Evolutionary conservation across 2,329 filamentous ascomycete genomes (phyloP).

Genomic region (Beauveria medogensis): DNA sequence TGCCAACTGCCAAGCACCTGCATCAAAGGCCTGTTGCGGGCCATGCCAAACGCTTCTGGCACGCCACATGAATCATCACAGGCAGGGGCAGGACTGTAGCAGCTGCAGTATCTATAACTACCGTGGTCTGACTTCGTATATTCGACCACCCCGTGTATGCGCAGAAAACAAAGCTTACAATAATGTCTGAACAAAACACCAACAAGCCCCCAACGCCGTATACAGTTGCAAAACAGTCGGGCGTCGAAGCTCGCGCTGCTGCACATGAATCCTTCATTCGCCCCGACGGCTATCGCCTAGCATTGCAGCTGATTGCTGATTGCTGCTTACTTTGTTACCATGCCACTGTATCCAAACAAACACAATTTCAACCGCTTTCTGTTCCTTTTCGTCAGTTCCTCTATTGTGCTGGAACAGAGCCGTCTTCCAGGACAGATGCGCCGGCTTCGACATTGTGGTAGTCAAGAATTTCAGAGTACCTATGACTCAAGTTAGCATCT

Average conservation of each 20-base stretch:
- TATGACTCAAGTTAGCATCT: slow-evolving; percentile 27
- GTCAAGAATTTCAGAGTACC: slow-evolving; percentile 98
- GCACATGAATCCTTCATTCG: neutral
- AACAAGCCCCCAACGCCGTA: slow-evolving; percentile 9
- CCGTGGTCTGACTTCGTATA: slow-evolving; percentile 6
- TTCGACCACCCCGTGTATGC: slow-evolving; percentile 6
- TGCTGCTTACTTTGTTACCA: neutral
- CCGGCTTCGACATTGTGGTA: slow-evolving; percentile 83
- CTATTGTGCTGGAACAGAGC: neutral
- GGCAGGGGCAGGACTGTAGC: neutral
- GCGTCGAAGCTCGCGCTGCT: neutral
- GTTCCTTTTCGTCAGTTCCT: neutral
- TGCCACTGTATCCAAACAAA: slow-evolving; percentile 1
- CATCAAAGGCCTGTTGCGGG: too few relatives aligned
- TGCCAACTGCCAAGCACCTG: too few relatives aligned
- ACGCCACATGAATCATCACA: too few relatives aligned
- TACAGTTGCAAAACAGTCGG: slow-evolving; percentile 1
- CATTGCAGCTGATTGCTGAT: neutral
- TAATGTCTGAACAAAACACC: slow-evolving; percentile 9
- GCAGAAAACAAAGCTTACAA: slow-evolving; percentile 7
- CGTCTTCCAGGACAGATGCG: slow-evolving; percentile 13
- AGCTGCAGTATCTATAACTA: slow-evolving; percentile 5
- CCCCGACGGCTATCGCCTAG: neutral
- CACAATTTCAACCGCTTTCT: neutral
- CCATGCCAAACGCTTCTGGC: too few relatives aligned